A percentile compares a stretch with the other conserved stretches of the same genome.
phyloP scores from a whole-genome alignment of 768 basidiomycete genomes.

The Tricholoma sp. region DNA sequence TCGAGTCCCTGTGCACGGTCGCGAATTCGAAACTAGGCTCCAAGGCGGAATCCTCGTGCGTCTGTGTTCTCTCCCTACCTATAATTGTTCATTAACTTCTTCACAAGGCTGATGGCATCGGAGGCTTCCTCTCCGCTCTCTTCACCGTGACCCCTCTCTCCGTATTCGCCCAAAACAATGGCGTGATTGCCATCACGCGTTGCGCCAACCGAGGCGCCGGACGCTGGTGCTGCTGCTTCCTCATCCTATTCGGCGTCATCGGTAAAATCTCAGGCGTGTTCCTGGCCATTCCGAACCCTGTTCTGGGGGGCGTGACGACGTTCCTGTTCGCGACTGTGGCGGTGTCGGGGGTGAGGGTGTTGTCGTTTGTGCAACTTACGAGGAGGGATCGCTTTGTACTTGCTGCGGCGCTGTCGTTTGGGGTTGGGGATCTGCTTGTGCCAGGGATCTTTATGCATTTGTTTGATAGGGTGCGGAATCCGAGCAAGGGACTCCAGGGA shows the following conservation, averaged over 20 bases:
- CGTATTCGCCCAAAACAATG: slow-evolving; percentile 69
- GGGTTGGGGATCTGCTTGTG: slow-evolving; percentile 67
- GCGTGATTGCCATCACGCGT: slow-evolving; percentile 81
- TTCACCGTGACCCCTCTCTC: slow-evolving; percentile 81
- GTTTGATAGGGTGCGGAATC: slow-evolving; percentile 55
- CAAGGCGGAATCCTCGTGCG: slow-evolving; percentile 73
- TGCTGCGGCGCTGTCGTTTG: slow-evolving; percentile 63
- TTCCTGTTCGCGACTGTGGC: slow-evolving; percentile 79
- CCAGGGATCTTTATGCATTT: slow-evolving; percentile 61
- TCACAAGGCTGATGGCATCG: slow-evolving; percentile 64
- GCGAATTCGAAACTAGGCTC: slow-evolving; percentile 75
- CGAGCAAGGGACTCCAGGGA: slow-evolving; percentile 55
- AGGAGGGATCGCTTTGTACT: slow-evolving; percentile 68
- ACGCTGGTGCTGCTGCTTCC: slow-evolving; percentile 76
- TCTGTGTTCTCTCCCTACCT: slow-evolving; percentile 18
- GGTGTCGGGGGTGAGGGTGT: slow-evolving; percentile 65
- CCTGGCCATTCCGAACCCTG: slow-evolving; percentile 78
- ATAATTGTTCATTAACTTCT: slow-evolving; percentile 39
- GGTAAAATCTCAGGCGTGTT: slow-evolving; percentile 84
- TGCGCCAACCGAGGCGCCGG: slow-evolving; percentile 80
- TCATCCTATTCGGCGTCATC: slow-evolving; percentile 74
- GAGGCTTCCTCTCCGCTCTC: slow-evolving; percentile 73
- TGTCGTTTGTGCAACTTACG: slow-evolving; percentile 56
- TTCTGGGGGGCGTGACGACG: slow-evolving; percentile 82
- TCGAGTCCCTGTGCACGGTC: slow-evolving; percentile 64